phyloP scores from a whole-genome alignment of 2,329 filamentous ascomycete genomes.

The Tolypocladium nubicola region DNA sequence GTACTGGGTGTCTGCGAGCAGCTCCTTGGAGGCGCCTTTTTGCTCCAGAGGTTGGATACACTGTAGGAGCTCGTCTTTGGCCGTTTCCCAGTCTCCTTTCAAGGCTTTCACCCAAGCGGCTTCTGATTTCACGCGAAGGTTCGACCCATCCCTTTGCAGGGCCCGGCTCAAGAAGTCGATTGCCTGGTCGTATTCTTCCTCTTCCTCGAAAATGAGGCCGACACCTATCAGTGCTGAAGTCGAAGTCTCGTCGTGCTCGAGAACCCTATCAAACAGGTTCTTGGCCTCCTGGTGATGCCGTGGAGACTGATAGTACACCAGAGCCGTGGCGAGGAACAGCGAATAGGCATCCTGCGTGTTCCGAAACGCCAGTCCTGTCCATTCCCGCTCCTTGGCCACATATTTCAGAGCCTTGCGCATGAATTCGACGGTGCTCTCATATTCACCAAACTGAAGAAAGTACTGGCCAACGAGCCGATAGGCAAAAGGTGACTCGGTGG shows the following conservation, averaged over 20 bases:
- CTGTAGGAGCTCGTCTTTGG: slow-evolving; percentile 57
- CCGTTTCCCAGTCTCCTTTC: slow-evolving; percentile 61
- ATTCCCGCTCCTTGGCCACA: slow-evolving; percentile 47
- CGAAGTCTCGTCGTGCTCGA: slow-evolving; percentile 63
- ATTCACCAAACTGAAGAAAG: slow-evolving; percentile 75
- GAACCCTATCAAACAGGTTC: slow-evolving; percentile 70
- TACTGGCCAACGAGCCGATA: slow-evolving; percentile 77
- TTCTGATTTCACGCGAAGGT: slow-evolving; percentile 73
- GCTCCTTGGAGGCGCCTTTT: slow-evolving; percentile 50
- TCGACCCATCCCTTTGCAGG: slow-evolving; percentile 58
- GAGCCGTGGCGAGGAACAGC: slow-evolving; percentile 70
- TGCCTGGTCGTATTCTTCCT: slow-evolving; percentile 76
- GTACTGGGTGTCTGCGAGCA: slow-evolving; percentile 80
- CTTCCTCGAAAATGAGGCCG: slow-evolving; percentile 85
- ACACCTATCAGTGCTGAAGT: slow-evolving; percentile 80
- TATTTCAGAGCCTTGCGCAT: slow-evolving; percentile 63
- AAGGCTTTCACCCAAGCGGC: slow-evolving; percentile 87
- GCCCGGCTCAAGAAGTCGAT: slow-evolving; percentile 73
- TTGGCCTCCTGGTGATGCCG: slow-evolving; percentile 84
- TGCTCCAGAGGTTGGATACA: slow-evolving; percentile 57
- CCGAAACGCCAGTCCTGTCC: slow-evolving; percentile 57
- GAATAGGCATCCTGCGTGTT: slow-evolving; percentile 66
- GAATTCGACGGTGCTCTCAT: slow-evolving; percentile 69
- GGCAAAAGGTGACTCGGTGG: slow-evolving; percentile 63
- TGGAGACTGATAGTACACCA: slow-evolving; percentile 85